Evolutionary conservation across 202 grass and related monocot species (phyloP).

Genomic region (Bolboschoenoplectus hybrid): DNA sequence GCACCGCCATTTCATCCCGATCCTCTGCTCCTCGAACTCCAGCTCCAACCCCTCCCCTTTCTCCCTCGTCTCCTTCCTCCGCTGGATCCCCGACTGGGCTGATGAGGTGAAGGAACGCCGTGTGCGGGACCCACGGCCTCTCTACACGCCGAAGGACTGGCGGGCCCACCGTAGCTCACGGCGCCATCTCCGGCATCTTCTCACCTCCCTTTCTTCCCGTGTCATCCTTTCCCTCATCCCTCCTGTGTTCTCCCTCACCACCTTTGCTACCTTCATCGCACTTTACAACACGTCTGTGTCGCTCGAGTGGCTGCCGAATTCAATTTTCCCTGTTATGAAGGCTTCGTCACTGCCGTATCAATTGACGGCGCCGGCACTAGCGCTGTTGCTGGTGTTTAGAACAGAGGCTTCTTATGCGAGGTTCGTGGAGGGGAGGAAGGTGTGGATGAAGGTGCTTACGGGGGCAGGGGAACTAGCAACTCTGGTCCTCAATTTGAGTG

Average conservation of each 20-base stretch:
- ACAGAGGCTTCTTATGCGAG: slow-evolving; percentile 94
- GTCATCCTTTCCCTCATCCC: slow-evolving; percentile 88
- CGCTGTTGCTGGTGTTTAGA: slow-evolving; percentile 89
- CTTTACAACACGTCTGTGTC: slow-evolving; percentile 67
- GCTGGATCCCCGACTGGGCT: slow-evolving; percentile 65
- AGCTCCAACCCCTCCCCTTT: neutral
- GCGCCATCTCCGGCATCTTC: slow-evolving; percentile 77
- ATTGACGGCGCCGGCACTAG: slow-evolving; percentile 82
- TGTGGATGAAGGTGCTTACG: slow-evolving; percentile 73
- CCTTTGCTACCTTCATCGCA: slow-evolving; percentile 70
- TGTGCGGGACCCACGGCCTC: slow-evolving; percentile 51
- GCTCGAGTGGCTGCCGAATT: slow-evolving; percentile 48
- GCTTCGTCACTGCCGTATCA: slow-evolving; percentile 77
- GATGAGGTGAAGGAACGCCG: slow-evolving; percentile 68
- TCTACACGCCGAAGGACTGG: slow-evolving; percentile 75
- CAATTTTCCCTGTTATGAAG: slow-evolving; percentile 55
- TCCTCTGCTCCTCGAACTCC: slow-evolving; percentile 18
- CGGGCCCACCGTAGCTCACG: slow-evolving; percentile 74
- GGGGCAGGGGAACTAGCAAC: slow-evolving; percentile 64
- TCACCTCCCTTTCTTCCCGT: slow-evolving; percentile 67
- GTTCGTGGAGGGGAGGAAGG: slow-evolving; percentile 81
- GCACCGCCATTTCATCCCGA: slow-evolving; percentile 41
- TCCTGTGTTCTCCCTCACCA: slow-evolving; percentile 75
- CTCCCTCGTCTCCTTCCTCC: slow-evolving; percentile 54
- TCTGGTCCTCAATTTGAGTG: slow-evolving; percentile 50